Conservation (phyloP, 495 filamentous ascomycete species). For the Penicillium coffeae region DNA sequence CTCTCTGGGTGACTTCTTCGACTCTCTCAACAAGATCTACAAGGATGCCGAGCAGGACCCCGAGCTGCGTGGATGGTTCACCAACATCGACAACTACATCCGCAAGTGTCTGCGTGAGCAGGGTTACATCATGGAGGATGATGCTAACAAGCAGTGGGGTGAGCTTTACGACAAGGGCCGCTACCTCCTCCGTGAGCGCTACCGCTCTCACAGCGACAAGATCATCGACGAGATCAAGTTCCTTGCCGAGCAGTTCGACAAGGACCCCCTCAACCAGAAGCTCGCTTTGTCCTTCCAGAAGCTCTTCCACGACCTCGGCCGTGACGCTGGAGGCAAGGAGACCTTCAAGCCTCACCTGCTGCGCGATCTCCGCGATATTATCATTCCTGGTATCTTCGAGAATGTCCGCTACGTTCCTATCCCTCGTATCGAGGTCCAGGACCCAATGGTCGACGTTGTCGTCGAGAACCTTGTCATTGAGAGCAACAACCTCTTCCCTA, state of each 20-base stretch:
- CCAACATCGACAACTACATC: constrained; percentile 68
- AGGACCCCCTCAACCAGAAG: constrained; percentile 77
- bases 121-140: constrained; percentile 85
- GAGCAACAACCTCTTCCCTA: constrained; percentile 95
- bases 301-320: constrained; percentile 83
- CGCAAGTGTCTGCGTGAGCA: constrained; percentile 78
- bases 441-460: constrained; percentile 78
- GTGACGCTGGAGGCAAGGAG: constrained; percentile 76
- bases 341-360: constrained; percentile 88
- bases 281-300: constrained; percentile 74
- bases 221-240: constrained; percentile 89
- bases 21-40: constrained; percentile 83
- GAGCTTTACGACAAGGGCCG: constrained; percentile 79
- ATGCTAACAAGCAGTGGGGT: constrained; percentile 79
- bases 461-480: constrained; percentile 94
- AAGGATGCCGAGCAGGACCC: constrained; percentile 85
- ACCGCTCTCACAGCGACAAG: constrained; percentile 81
- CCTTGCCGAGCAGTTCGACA: constrained; percentile 80
- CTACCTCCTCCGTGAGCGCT: constrained; percentile 84
- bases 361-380: constrained; percentile 82
- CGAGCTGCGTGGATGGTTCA: constrained; percentile 89
- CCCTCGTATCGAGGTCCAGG: constrained; percentile 89
- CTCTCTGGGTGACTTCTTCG: constrained; percentile 79
- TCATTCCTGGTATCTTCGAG: constrained; percentile 82
- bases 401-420: constrained; percentile 88